phyloP scores from a whole-genome alignment of 73 alveolate genomes.

The Paramecium tetraurelia region DNA sequence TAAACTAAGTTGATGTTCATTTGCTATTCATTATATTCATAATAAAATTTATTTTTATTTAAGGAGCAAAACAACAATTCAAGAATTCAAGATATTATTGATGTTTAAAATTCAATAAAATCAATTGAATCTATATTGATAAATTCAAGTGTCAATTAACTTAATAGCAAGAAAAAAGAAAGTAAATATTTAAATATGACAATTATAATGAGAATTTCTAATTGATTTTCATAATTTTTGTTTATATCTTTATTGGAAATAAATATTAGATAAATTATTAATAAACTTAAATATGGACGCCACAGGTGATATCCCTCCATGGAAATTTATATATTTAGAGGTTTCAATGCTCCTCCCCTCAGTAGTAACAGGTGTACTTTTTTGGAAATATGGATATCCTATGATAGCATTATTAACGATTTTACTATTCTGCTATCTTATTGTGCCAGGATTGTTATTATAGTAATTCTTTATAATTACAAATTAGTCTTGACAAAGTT shows the following conservation, averaged over 20 bases:
- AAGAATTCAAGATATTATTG: background rate
- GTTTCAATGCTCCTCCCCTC: constrained; percentile 13
- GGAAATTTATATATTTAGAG: constrained; percentile 14
- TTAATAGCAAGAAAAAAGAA: too few relatives aligned
- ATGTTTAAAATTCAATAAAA: too few relatives aligned
- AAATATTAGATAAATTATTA: background rate
- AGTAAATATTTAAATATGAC: too few relatives aligned
- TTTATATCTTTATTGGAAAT: background rate
- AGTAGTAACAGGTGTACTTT: background rate
- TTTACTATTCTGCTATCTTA: background rate
- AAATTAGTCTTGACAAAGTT: background rate
- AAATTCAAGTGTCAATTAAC: background rate
- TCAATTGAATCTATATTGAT: too few relatives aligned
- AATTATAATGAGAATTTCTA: too few relatives aligned
- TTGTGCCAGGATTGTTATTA: background rate
- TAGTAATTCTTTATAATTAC: background rate
- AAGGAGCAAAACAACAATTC: background rate
- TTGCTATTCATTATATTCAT: too few relatives aligned
- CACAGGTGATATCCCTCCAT: background rate
- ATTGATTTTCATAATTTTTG: background rate
- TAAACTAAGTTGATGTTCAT: background rate
- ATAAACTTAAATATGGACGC: background rate
- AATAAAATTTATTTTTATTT: too few relatives aligned
- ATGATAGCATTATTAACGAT: background rate
- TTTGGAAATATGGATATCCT: constrained; percentile 27